Percentiles rank a stretch among this genome's conserved stretches.
Evolutionary conservation across 2,329 filamentous ascomycete genomes (phyloP).

Genomic region (Claviceps maximensis): DNA sequence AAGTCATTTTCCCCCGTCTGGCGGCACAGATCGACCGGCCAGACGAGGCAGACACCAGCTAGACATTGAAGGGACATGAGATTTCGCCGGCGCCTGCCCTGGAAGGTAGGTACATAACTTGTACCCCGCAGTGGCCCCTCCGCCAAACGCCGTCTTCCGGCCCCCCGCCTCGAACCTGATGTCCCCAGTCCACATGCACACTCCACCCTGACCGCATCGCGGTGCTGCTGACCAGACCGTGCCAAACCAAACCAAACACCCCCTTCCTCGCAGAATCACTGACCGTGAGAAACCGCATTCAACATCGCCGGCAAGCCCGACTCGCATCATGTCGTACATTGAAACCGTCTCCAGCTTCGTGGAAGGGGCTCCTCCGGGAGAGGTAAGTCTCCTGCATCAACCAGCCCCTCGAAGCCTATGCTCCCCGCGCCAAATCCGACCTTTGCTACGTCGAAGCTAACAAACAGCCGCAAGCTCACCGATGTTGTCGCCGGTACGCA

Average conservation of each 20-base stretch:
- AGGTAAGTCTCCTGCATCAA: conserved; percentile 46
- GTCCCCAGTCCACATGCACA: not conserved
- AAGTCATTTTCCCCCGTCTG: too few species aligned
- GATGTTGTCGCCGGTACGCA: conserved; percentile 80
- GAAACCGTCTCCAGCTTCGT: conserved; percentile 66
- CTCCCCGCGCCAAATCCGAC: conserved; percentile 8
- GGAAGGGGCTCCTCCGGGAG: conserved; percentile 86
- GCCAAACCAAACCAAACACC: not conserved
- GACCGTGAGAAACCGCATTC: not conserved
- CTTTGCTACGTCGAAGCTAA: conserved; percentile 14
- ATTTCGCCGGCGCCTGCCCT: too few species aligned
- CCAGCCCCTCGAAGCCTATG: conserved; percentile 1
- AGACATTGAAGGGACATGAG: too few species aligned
- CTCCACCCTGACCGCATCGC: conserved; percentile 1
- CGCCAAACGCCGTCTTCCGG: not conserved
- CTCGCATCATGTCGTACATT: conserved; percentile 23
- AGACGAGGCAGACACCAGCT: too few species aligned
- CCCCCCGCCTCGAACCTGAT: conserved; percentile 13
- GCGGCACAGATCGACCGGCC: too few species aligned
- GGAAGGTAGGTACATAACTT: too few species aligned
- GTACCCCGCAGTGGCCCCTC: too few species aligned
- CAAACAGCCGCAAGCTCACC: conserved; percentile 50
- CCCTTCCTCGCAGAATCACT: not conserved
- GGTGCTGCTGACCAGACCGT: too few species aligned
- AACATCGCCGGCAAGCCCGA: not conserved